These are phyloP conservation scores for Xylariales sp. DNA, from an alignment of 2,329 filamentous ascomycete species.

Conservation along the genomic window DNA sequence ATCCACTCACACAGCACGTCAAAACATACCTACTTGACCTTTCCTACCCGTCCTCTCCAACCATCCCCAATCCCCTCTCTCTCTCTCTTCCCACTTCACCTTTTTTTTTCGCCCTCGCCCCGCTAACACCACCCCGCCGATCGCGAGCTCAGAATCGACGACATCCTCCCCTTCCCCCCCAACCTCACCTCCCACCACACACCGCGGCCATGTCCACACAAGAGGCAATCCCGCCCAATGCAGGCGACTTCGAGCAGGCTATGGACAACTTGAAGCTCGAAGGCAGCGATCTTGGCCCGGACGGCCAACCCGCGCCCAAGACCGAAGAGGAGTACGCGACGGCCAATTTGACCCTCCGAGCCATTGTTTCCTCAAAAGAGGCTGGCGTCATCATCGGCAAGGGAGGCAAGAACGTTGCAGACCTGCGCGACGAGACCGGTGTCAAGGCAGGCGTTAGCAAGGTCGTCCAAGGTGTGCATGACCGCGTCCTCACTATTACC, in stretches of 20 bases:
- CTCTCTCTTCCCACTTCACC: slow-evolving; percentile 1
- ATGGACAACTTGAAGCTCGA: slow-evolving; percentile 64
- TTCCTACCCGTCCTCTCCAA: slow-evolving; percentile 3
- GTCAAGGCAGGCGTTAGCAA: slow-evolving; percentile 99
- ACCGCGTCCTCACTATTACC: slow-evolving; percentile 93
- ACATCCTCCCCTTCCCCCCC: slow-evolving; percentile 17
- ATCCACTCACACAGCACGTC: neutral
- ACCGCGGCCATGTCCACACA: slow-evolving; percentile 55
- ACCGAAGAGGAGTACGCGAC: slow-evolving; percentile 96
- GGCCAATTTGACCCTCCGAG: slow-evolving; percentile 87
- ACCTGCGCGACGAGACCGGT: slow-evolving; percentile 93
- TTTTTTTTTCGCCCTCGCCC: slow-evolving; percentile 1
- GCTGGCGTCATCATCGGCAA: slow-evolving; percentile 99
- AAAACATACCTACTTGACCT: neutral
- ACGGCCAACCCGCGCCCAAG: slow-evolving; percentile 77
- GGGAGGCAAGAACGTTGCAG: slow-evolving; percentile 95
- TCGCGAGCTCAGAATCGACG: neutral
- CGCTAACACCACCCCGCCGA: neutral
- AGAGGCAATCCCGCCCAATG: slow-evolving; percentile 50
- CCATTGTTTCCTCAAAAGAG: slow-evolving; percentile 98
- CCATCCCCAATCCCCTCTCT: neutral
- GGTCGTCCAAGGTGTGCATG: slow-evolving; percentile 94
- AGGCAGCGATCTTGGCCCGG: slow-evolving; percentile 63
- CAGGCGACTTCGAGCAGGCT: slow-evolving; percentile 56
- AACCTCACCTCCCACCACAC: slow-evolving; percentile 20